Base-by-base conservation (phyloP, 805 yeast species). In the Metschnikowia picachoensis region DNA sequence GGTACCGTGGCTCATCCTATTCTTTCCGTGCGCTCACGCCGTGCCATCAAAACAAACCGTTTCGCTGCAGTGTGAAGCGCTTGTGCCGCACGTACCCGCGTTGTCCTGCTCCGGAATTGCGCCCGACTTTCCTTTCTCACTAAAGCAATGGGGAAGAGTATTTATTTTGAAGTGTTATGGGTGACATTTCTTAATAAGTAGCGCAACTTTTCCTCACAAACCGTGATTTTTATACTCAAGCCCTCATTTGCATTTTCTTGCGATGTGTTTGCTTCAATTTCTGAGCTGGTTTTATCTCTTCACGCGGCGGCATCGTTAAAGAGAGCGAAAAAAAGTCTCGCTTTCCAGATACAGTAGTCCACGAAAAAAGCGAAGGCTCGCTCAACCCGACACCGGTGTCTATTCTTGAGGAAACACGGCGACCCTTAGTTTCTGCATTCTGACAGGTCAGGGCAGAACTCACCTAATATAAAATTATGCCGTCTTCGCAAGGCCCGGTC, bases 401-500 rank as follows among this genome's bases (percentile, higher is more conserved):
- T 31, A 15, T 10, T 13, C 14, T 31, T 33, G 44, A 45, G 48
- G 41, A 20, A 20, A 44, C 44, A 45, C 38, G 30, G 37, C 38
- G 33, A 35, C 37, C 20, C 28, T 32, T 29, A 32, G 31, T 37
- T 28, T 32, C 17, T 39, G 14, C 17, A 40, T 16, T 36, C 44
- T 14, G 37, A 27, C 37, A 31, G 34, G 40, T 14, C 35, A 29
- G 48, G 39, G 48, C 40, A 32, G 48, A 44, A 38, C 48, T 31
- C 15, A n/a, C 15, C 34, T 31, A 31, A 31, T 31, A n/a, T 14
- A 31, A 8, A 11, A n/a, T 14, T 5, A 44, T 44, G 47, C 43
- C 39, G 43, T 44, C 47, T 35, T 40, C 42, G 15, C 50, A 39
- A 28, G 46, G 48, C 27, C 35, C 55, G 2, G 35, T 49, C 11